Conservation (phyloP, 306 rosid species). For the Casuarina cunninghamiana region DNA sequence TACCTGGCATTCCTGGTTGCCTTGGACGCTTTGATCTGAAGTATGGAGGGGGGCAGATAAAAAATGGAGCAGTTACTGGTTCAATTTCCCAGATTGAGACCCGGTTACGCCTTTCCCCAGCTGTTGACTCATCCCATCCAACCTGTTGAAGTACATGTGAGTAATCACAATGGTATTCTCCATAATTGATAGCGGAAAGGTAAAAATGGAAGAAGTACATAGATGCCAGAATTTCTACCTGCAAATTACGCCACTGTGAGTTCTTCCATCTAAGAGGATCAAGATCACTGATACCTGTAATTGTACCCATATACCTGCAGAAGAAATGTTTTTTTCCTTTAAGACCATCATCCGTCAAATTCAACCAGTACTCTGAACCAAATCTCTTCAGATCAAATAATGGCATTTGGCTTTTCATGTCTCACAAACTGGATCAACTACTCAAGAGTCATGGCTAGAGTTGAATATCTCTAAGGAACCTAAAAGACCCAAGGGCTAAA, state of each 20-base stretch:
- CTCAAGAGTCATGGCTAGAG: background rate
- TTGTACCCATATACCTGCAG: slow-evolving; percentile 95
- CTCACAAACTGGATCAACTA: background rate
- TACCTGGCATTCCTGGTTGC: slow-evolving; percentile 96
- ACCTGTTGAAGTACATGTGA: slow-evolving; percentile 48
- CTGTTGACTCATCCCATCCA: slow-evolving; percentile 98
- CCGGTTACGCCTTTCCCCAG: slow-evolving; percentile 86
- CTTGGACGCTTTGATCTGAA: slow-evolving; percentile 82
- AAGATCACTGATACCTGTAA: slow-evolving; percentile 87
- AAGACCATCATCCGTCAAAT: slow-evolving; percentile 8
- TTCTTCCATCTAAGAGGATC: slow-evolving; percentile 94
- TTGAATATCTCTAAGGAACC: slow-evolving; percentile 10
- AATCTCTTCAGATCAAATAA: slow-evolving; percentile 3
- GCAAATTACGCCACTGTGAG: slow-evolving; percentile 98
- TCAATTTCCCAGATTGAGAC: slow-evolving; percentile 98
- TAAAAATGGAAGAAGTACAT: slow-evolving; percentile 3
- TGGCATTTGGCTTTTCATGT: background rate
- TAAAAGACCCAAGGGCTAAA: slow-evolving; percentile 10
- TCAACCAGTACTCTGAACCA: slow-evolving; percentile 5
- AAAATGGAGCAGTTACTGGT: slow-evolving; percentile 97
- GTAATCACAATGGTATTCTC: background rate
- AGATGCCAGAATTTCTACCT: slow-evolving; percentile 45
- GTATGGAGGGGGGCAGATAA: slow-evolving; percentile 91
- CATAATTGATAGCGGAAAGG: slow-evolving; percentile 11
- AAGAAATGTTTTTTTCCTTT: slow-evolving; percentile 17